Conservation (phyloP, 495 filamentous ascomycete species). For the Xylaria longipes region DNA sequence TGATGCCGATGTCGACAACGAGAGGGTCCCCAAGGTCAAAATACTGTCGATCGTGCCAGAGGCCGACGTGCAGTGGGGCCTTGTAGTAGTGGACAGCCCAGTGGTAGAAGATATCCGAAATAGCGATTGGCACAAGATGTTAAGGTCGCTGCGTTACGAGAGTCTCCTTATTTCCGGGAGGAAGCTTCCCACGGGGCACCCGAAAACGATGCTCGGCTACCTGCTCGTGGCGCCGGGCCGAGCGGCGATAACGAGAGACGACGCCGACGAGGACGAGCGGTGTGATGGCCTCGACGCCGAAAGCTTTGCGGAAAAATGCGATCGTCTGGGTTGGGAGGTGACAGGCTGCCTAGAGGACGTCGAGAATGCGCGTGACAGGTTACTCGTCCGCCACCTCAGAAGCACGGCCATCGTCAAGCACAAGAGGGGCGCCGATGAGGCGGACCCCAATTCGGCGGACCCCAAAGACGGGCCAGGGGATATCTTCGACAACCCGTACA, state of each 20-base stretch:
- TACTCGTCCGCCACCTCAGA: not conserved
- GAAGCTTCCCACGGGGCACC: not conserved
- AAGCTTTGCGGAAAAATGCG: not conserved
- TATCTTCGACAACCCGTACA: not conserved
- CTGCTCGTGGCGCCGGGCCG: not conserved
- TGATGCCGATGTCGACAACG: not conserved
- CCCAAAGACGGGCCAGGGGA: not conserved
- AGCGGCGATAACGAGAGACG: too few species aligned
- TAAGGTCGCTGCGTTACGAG: not conserved
- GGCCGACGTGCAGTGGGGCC: not conserved
- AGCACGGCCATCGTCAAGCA: not conserved
- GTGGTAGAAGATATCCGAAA: not conserved
- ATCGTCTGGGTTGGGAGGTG: not conserved
- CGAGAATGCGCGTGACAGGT: not conserved
- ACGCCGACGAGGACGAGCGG: too few species aligned
- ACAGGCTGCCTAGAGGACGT: not conserved
- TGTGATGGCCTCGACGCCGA: not conserved
- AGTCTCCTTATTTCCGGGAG: not conserved
- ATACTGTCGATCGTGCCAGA: not conserved
- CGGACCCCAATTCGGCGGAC: too few species aligned
- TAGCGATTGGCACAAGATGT: not conserved
- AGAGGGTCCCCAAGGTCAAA: not conserved
- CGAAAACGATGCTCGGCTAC: not conserved
- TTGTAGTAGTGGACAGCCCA: not conserved
- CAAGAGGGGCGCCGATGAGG: not conserved